Conservation (phyloP, 2,329 filamentous ascomycete species). For the Exutisphaerella laricina region DNA sequence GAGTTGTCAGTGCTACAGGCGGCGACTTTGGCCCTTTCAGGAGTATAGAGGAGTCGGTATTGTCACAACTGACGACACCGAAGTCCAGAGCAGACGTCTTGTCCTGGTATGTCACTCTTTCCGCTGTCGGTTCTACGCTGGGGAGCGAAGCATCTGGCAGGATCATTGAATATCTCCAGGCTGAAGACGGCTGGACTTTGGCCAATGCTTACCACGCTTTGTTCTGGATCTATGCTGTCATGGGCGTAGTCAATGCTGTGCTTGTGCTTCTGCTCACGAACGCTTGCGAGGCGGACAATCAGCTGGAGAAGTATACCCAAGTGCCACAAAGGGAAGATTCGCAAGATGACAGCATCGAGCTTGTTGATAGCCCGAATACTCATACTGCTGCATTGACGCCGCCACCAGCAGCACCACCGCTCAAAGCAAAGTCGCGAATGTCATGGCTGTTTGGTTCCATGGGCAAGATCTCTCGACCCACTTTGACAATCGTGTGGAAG, state of each 20-base stretch:
- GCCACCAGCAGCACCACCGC: conserved; percentile 5
- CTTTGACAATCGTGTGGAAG: conserved; percentile 50
- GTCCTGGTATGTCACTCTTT: conserved; percentile 58
- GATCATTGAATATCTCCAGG: conserved; percentile 45
- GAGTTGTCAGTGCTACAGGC: conserved; percentile 39
- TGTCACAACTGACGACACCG: conserved; percentile 55
- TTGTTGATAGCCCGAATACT: conserved; percentile 13
- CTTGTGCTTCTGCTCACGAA: conserved; percentile 45
- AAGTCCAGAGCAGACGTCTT: conserved; percentile 57
- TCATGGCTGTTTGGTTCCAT: conserved; percentile 30
- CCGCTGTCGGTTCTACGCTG: conserved; percentile 50
- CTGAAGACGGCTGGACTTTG: conserved; percentile 45
- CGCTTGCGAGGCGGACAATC: conserved; percentile 44
- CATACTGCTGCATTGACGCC: conserved; percentile 1
- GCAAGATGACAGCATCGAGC: conserved; percentile 19
- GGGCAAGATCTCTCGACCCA: conserved; percentile 55
- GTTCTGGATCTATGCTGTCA: conserved; percentile 54
- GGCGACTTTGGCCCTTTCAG: conserved; percentile 64
- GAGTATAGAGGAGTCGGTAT: conserved; percentile 54
- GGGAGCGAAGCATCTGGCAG: conserved; percentile 51
- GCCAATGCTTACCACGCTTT: conserved; percentile 52
- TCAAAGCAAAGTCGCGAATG: conserved; percentile 9
- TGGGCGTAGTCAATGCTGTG: conserved; percentile 50
- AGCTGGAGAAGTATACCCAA: conserved; percentile 26
- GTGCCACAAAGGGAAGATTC: conserved; percentile 26